phyloP scores from a whole-genome alignment of 805 yeast genomes.

The Danielozyma ontarioensis region DNA sequence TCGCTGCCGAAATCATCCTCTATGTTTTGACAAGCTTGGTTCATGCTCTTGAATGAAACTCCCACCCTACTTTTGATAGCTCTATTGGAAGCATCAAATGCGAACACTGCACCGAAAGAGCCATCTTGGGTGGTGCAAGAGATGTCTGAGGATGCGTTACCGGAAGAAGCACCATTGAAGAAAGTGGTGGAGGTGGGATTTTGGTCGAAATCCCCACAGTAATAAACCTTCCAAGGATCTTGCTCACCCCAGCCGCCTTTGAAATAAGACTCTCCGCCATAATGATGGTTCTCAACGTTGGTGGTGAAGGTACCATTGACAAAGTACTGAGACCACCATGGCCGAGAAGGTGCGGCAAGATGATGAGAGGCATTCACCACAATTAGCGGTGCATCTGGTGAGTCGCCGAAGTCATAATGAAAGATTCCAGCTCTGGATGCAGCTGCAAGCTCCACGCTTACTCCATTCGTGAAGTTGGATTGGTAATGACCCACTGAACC shows the following conservation, averaged over 20 bases:
- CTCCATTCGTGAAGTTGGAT: slow-evolving; percentile 12
- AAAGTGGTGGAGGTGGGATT: slow-evolving; percentile 9
- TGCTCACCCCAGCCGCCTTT: slow-evolving; percentile 30
- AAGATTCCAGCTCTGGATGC: slow-evolving; percentile 21
- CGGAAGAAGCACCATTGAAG: slow-evolving; percentile 7
- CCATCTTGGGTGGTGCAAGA: slow-evolving; percentile 6
- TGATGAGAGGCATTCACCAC: slow-evolving; percentile 25
- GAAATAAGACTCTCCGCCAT: slow-evolving; percentile 19
- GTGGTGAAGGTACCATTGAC: slow-evolving; percentile 18
- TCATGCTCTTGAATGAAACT: slow-evolving; percentile 21
- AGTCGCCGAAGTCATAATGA: slow-evolving; percentile 17
- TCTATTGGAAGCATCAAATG: slow-evolving; percentile 7
- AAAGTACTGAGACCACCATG: slow-evolving; percentile 28
- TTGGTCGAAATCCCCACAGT: slow-evolving; percentile 22
- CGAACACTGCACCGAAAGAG: slow-evolving; percentile 19
- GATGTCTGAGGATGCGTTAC: not conserved
- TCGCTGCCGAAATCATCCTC: slow-evolving; percentile 10
- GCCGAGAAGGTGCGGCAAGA: slow-evolving; percentile 18
- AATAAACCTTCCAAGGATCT: slow-evolving; percentile 21
- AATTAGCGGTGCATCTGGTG: slow-evolving; percentile 9
- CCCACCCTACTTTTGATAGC: slow-evolving; percentile 18
- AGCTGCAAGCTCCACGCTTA: slow-evolving; percentile 22
- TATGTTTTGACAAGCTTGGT: slow-evolving; percentile 23
- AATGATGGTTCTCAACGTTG: slow-evolving; percentile 8
- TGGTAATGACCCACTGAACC: slow-evolving; percentile 22